A percentile compares a stretch with the other conserved stretches of the same genome.
These are phyloP conservation scores for Golubevia pallescens DNA, from an alignment of 1,284 basidiomycete species.

Conservation along the genomic window DNA sequence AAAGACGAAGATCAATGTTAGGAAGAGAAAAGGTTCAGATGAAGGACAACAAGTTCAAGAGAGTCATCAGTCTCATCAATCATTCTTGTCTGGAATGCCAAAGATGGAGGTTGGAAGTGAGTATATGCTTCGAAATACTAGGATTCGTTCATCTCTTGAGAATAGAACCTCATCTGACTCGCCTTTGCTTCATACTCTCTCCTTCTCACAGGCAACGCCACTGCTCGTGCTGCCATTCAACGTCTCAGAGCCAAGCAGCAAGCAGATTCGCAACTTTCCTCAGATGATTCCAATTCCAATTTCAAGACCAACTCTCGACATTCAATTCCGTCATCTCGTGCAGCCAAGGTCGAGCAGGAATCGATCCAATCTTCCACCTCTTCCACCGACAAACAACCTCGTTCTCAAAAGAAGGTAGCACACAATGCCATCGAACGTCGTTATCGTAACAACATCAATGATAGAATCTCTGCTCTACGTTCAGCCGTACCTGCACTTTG, in stretches of 20 bases:
- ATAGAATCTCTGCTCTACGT: conserved; percentile 66
- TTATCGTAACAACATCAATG: conserved; percentile 63
- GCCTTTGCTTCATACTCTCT: no score
- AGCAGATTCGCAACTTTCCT: neutral
- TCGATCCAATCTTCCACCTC: neutral
- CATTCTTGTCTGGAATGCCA: conserved; percentile 34
- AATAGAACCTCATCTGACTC: no score
- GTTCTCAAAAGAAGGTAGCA: conserved; percentile 43
- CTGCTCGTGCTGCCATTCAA: conserved; percentile 36
- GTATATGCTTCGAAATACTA: no score
- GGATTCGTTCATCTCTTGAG: no score
- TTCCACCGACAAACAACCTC: neutral
- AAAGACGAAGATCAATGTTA: neutral
- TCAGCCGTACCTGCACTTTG: conserved; percentile 80
- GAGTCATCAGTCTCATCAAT: conserved; percentile 18
- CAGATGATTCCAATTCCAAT: neutral
- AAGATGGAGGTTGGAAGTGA: conserved; percentile 42
- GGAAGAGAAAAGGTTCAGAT: no score
- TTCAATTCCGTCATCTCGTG: conserved; percentile 2
- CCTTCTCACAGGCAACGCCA: conserved; percentile 19
- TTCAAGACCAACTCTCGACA: conserved; percentile 13
- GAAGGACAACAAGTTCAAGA: no score
- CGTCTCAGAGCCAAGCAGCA: conserved; percentile 25
- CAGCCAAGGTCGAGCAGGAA: neutral
- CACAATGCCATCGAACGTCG: conserved; percentile 61